Evolutionary conservation across 129 eudicot species (phyloP), one percentile per base, ranked within the genome.

Genomic region (Ambrosia artemisiifolia): DNA sequence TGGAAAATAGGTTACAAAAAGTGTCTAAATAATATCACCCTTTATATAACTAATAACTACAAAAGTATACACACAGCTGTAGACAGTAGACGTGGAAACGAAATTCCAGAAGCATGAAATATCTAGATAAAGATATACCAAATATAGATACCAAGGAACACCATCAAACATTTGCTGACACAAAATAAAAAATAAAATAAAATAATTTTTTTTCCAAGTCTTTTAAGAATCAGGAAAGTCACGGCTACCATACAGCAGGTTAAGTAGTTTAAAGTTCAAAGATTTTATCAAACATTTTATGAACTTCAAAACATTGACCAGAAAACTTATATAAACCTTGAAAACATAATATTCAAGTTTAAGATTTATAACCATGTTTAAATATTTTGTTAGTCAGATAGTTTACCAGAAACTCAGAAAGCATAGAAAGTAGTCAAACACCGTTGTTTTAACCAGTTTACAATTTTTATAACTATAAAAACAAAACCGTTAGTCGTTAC

Each of bases 221-320:
- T 66, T 44, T 3, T 19, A 62, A 11, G 40, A 28, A 20, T 3
- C 19, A 19, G 38, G 3, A 7, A 46, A 46, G 72, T 47, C 54
- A 44, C 19, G 11, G 18, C 9, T 18, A 64, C 50, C 7, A 11
- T 4, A 35, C 51, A 65, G 54, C 36, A 28, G 11, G 14, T 44
- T 42, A 65, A 65, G 71, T 36, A 16, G 49, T 63, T 63, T 36
- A 51, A 51, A 16, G 30, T 63, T 63, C 16, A 51, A 51, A 6
- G 11, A 51, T 17, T 51, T 51, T 7, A 17, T 51, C 30, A 18
- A 51, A 3, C 59, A 51, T 51, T 17, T 51, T 6, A 51, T 17
- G 17, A n/a, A n/a, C 55, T 14, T 16, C 7, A 16, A 49, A 57
- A 9, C 66, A 30, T 42, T n/a, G 0, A 28, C 76, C 17, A 24